Percentiles rank a stretch among this genome's conserved stretches.
Conservation (phyloP, 768 basidiomycete species). For the Serendipita sp. region DNA sequence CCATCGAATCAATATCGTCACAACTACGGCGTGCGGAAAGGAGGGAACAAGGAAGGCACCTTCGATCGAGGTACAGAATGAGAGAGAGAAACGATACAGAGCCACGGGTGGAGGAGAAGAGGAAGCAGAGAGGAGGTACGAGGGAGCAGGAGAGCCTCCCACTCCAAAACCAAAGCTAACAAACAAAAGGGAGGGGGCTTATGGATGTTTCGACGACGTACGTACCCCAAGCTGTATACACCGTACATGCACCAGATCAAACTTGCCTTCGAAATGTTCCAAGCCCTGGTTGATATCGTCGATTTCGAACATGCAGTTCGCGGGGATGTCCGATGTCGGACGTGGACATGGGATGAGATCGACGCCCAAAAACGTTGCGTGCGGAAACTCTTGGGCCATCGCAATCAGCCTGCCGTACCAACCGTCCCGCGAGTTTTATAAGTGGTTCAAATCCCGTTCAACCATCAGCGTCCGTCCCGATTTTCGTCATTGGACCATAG, state of each 20-base stretch:
- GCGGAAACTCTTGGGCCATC: background rate
- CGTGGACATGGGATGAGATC: background rate
- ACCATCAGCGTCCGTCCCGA: background rate
- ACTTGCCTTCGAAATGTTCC: background rate
- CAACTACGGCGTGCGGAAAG: too few species aligned
- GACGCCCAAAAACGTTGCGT: background rate
- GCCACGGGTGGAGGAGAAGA: background rate
- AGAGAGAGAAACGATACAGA: too few species aligned
- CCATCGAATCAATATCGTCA: too few species aligned
- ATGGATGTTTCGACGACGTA: too few species aligned
- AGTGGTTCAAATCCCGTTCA: too few species aligned
- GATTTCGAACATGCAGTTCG: background rate
- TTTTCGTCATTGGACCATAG: background rate
- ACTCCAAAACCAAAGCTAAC: too few species aligned
- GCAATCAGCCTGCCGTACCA: background rate
- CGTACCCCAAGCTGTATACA: background rate
- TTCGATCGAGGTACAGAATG: too few species aligned
- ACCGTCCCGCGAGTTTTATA: too few species aligned
- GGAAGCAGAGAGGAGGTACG: too few species aligned
- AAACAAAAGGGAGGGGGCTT: too few species aligned
- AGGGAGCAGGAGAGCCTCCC: too few species aligned
- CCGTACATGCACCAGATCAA: background rate
- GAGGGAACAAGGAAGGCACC: too few species aligned
- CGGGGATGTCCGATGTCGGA: background rate
- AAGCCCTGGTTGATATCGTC: background rate